A percentile compares a stretch with the other conserved stretches of the same genome.
Evolutionary conservation across 495 filamentous ascomycete genomes (phyloP).

Genomic region (Elasticomyces elasticus): DNA sequence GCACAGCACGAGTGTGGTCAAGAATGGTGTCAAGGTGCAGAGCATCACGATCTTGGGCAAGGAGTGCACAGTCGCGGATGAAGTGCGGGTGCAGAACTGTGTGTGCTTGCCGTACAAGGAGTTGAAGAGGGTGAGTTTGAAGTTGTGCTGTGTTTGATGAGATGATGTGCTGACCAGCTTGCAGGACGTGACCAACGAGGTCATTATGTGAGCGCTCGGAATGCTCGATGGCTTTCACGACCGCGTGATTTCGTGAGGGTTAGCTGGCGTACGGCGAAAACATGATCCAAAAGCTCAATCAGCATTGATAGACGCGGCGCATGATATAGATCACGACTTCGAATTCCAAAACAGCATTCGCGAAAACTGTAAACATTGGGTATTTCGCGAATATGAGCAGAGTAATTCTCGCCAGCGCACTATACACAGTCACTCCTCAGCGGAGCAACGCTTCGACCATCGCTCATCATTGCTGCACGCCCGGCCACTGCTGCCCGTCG

Average conservation of each 20-base stretch:
- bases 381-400: too few species aligned
- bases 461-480: too few species aligned
- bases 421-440: too few species aligned
- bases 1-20: slow-evolving; percentile 89
- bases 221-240: neutral
- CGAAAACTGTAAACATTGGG: too few species aligned
- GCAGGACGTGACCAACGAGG: slow-evolving; percentile 23
- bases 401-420: too few species aligned
- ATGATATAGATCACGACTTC: too few species aligned
- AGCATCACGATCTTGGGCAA: slow-evolving; percentile 97
- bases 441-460: too few species aligned
- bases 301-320: neutral
- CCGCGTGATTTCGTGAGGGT: neutral
- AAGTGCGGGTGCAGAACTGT: slow-evolving; percentile 96
- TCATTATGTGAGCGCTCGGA: slow-evolving; percentile 17
- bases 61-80: slow-evolving; percentile 89
- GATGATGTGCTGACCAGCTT: slow-evolving; percentile 4
- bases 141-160: neutral
- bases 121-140: slow-evolving; percentile 76
- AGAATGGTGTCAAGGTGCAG: slow-evolving; percentile 97
- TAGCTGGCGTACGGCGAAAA: neutral
- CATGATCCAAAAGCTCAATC: neutral
- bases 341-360: too few species aligned
- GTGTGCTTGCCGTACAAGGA: slow-evolving; percentile 98
- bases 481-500: neutral